Evolutionary conservation across 257 asterid genomes (phyloP).

Genomic region (Coffea canephora): DNA sequence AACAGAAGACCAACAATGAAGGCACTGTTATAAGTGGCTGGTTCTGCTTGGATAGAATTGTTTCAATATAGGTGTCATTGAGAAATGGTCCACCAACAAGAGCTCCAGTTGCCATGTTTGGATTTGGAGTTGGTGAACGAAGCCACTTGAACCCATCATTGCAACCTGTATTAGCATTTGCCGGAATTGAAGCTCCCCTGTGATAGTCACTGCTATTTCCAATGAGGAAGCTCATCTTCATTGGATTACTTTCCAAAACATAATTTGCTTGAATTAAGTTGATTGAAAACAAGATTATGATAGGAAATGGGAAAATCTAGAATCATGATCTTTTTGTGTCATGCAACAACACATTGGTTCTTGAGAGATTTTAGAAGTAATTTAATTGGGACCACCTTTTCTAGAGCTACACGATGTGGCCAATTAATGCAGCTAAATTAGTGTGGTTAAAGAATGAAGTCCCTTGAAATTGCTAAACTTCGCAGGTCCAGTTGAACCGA

Average conservation of each 20-base stretch:
- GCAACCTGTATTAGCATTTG: slow-evolving; percentile 42
- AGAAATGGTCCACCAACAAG: slow-evolving; percentile 63
- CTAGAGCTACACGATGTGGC: not conserved
- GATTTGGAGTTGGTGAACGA: slow-evolving; percentile 39
- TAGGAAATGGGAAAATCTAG: not conserved
- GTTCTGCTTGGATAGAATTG: slow-evolving; percentile 46
- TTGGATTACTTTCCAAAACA: slow-evolving; percentile 42
- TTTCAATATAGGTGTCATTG: slow-evolving; percentile 45
- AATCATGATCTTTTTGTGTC: not conserved
- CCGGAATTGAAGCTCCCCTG: slow-evolving; percentile 59
- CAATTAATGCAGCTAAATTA: not conserved
- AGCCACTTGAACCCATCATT: slow-evolving; percentile 67
- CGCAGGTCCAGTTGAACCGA: slow-evolving; percentile 26
- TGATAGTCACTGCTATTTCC: slow-evolving; percentile 55
- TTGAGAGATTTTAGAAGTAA: too few species aligned
- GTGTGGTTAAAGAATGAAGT: not conserved
- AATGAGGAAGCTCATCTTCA: slow-evolving; percentile 51
- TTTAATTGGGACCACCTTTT: too few species aligned
- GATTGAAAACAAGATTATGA: not conserved
- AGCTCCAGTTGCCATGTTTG: slow-evolving; percentile 57
- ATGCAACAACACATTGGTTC: too few species aligned
- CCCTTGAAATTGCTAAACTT: slow-evolving; percentile 48
- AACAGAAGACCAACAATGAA: slow-evolving; percentile 49
- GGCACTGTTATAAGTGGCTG: slow-evolving; percentile 57
- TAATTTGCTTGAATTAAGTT: slow-evolving; percentile 38